phyloP scores from a whole-genome alignment of 2,329 filamentous ascomycete species.

The Neofusicoccum cordaticola region DNA sequence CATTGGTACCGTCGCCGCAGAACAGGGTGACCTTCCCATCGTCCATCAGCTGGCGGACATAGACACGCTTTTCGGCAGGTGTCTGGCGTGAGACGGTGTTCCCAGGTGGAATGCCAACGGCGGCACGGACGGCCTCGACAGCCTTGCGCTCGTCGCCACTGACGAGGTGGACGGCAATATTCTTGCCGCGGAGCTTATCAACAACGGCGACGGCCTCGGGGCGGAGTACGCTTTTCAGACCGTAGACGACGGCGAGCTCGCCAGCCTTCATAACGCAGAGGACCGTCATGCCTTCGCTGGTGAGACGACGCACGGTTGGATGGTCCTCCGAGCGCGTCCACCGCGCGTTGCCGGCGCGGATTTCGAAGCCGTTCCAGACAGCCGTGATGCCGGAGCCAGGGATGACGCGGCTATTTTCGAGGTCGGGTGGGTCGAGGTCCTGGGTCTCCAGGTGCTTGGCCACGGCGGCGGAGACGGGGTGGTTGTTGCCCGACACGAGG shows the following conservation, averaged over 20 bases:
- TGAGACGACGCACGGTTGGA: neutral
- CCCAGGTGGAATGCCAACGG: neutral
- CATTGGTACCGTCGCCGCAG: constrained; percentile 75
- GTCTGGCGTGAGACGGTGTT: neutral
- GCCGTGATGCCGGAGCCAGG: constrained; percentile 46
- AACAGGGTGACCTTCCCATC: constrained; percentile 56
- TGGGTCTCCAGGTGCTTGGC: neutral
- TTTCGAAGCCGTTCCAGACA: constrained; percentile 22
- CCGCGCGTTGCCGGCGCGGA: constrained; percentile 44
- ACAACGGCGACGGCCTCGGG: constrained; percentile 53
- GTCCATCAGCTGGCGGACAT: neutral
- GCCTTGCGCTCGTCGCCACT: constrained; percentile 52
- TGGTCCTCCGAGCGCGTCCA: neutral
- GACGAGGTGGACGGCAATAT: constrained; percentile 53
- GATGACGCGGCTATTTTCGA: constrained; percentile 33
- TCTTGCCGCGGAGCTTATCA: constrained; percentile 46
- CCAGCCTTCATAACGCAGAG: constrained; percentile 45
- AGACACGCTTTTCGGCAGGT: neutral
- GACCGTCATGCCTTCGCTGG: neutral
- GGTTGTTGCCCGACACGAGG: constrained; percentile 36
- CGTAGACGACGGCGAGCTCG: constrained; percentile 47
- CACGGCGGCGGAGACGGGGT: neutral
- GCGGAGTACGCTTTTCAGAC: constrained; percentile 48
- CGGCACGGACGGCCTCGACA: neutral
- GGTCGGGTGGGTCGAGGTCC: neutral